These are phyloP conservation scores for Phytopythium mirpurense DNA, from an alignment of 352 stramenopile genomes.

Conservation along the genomic window DNA sequence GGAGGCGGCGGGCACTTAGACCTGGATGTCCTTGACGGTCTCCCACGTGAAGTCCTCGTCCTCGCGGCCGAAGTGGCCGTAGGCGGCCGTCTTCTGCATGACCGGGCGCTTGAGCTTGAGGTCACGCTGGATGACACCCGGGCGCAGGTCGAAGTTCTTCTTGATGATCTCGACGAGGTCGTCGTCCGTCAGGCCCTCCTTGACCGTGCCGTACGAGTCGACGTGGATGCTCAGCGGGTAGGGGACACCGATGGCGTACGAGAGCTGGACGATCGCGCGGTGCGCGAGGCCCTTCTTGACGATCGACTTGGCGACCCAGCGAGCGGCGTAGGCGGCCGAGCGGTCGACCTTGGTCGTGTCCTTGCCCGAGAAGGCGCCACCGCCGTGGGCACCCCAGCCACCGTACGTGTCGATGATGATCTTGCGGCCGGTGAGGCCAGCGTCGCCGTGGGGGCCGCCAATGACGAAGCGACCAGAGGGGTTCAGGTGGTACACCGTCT, in stretches of 20 bases:
- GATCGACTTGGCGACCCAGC: slow-evolving; percentile 99
- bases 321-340: slow-evolving; percentile 96
- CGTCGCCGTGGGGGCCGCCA: slow-evolving; percentile 97
- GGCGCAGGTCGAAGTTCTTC: slow-evolving; percentile 99
- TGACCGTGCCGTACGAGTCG: slow-evolving; percentile 97
- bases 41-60: slow-evolving; percentile 99
- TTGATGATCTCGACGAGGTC: slow-evolving; percentile 98
- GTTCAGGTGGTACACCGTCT: slow-evolving; percentile 99
- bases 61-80: slow-evolving; percentile 98
- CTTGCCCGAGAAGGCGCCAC: slow-evolving; percentile 98
- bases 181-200: slow-evolving; percentile 92
- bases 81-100: slow-evolving; percentile 98
- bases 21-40: slow-evolving; percentile 90
- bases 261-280: slow-evolving; percentile 96
- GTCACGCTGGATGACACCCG: slow-evolving; percentile 97
- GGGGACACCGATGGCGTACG: slow-evolving; percentile 97
- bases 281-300: slow-evolving; percentile 94
- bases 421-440: slow-evolving; percentile 98
- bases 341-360: slow-evolving; percentile 99
- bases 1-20: slow-evolving; percentile 38
- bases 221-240: slow-evolving; percentile 97
- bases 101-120: slow-evolving; percentile 96
- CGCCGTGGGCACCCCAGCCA: slow-evolving; percentile 98
- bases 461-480: slow-evolving; percentile 99
- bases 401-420: slow-evolving; percentile 99